Percentiles rank a stretch among this genome's conserved stretches.
Evolutionary conservation across 2,329 filamentous ascomycete species (phyloP).

Genomic region (Aspergillus glaucus): DNA sequence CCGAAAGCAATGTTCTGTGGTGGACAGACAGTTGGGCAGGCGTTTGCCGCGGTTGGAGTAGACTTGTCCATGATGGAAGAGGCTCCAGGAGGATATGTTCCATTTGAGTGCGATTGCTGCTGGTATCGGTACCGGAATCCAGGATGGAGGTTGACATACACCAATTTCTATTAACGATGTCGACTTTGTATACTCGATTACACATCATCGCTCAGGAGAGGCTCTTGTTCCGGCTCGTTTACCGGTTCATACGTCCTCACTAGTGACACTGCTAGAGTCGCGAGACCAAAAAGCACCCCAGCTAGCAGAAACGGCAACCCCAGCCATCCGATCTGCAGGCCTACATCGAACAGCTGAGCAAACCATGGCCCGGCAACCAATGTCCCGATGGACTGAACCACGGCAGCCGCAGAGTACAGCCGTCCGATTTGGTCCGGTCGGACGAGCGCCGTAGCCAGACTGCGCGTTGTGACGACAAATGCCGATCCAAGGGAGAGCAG

Average conservation of each 20-base stretch:
- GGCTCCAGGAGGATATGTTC: neutral
- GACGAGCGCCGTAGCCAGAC: slow-evolving; percentile 22
- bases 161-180: neutral
- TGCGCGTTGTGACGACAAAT: slow-evolving; percentile 17
- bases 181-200: neutral
- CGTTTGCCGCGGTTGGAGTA: neutral
- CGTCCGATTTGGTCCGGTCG: slow-evolving; percentile 20
- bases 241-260: neutral
- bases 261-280: slow-evolving; percentile 4
- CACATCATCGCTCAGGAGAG: neutral
- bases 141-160: neutral
- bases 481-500: slow-evolving; percentile 20
- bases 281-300: slow-evolving; percentile 12
- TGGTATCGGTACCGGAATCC: neutral
- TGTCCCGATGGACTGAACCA: slow-evolving; percentile 15
- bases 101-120: neutral
- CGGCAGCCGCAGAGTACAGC: slow-evolving; percentile 21
- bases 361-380: slow-evolving; percentile 22
- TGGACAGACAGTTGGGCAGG: neutral
- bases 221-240: neutral
- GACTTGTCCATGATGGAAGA: neutral
- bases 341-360: slow-evolving; percentile 19
- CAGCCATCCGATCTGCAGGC: slow-evolving; percentile 24
- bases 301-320: slow-evolving; percentile 23
- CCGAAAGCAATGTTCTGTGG: neutral